These are phyloP conservation scores for Linnemannia elongata DNA, from an alignment of 192 early-diverging fungal genomes.

Conservation along the genomic window DNA sequence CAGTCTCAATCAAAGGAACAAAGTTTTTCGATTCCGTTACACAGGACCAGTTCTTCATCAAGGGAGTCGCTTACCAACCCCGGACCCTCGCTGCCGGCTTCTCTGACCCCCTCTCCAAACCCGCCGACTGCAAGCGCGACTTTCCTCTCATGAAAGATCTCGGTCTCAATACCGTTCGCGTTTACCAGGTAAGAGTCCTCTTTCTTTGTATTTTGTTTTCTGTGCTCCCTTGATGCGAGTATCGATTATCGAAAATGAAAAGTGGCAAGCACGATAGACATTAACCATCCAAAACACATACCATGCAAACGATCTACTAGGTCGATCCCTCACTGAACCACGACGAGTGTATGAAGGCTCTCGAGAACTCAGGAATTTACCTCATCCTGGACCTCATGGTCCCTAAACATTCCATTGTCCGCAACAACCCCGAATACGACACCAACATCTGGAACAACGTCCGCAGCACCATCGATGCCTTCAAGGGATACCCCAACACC, in stretches of 20 bases:
- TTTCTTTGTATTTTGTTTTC: background rate
- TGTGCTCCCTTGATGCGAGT: background rate
- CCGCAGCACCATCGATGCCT: constrained; percentile 73
- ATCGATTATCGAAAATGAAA: background rate
- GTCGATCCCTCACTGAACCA: constrained; percentile 72
- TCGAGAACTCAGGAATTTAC: constrained; percentile 78
- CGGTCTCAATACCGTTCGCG: constrained; percentile 78
- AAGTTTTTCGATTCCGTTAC: constrained; percentile 81
- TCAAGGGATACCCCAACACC: constrained; percentile 73
- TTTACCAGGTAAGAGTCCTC: constrained; percentile 69
- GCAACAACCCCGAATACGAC: constrained; percentile 72
- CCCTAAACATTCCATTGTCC: constrained; percentile 74
- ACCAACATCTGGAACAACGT: constrained; percentile 68
- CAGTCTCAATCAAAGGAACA: constrained; percentile 74
- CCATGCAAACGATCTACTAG: constrained; percentile 22
- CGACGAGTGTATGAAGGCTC: constrained; percentile 78
- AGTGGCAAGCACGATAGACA: background rate
- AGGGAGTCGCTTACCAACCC: constrained; percentile 84
- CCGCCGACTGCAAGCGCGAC: constrained; percentile 72
- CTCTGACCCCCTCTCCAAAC: constrained; percentile 74
- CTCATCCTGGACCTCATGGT: constrained; percentile 76
- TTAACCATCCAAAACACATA: background rate
- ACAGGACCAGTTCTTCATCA: constrained; percentile 82
- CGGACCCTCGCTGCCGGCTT: constrained; percentile 54
- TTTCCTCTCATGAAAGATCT: constrained; percentile 74